These are phyloP conservation scores for Rosa rugosa DNA, from an alignment of 306 rosid species.

Conservation along the genomic window DNA sequence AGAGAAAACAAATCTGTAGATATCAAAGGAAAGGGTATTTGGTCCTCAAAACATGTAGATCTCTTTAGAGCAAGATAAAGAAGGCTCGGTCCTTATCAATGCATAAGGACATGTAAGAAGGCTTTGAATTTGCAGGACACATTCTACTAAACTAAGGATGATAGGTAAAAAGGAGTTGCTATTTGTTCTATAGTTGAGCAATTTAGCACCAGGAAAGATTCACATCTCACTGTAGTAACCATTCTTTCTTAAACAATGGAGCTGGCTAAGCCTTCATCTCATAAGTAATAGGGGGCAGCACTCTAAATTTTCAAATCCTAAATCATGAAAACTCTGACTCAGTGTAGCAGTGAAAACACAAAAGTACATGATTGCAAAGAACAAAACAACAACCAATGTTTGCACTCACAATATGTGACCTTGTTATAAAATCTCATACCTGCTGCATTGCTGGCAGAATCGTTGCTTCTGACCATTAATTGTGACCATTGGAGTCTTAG, in stretches of 20 bases:
- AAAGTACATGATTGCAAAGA: conserved; percentile 8
- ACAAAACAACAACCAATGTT: not conserved
- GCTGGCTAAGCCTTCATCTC: not conserved
- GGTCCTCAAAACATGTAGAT: conserved; percentile 7
- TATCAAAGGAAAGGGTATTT: not conserved
- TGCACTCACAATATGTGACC: not conserved
- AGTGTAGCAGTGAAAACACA: not conserved
- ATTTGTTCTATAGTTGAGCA: not conserved
- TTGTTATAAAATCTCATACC: conserved; percentile 39
- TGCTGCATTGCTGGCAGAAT: conserved; percentile 99
- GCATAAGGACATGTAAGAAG: not conserved
- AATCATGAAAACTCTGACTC: not conserved
- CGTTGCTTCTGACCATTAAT: conserved; percentile 81
- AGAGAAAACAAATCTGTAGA: not conserved
- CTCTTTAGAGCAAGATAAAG: not conserved
- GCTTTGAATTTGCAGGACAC: not conserved
- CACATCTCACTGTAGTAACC: not conserved
- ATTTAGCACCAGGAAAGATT: not conserved
- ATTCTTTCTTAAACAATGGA: not conserved
- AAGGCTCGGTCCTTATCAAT: not conserved
- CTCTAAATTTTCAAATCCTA: not conserved
- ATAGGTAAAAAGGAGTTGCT: not conserved
- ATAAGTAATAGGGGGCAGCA: not conserved
- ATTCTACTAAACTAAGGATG: not conserved
- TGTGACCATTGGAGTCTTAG: conserved; percentile 84